A percentile compares a stretch with the other conserved stretches of the same genome.
phyloP scores from a whole-genome alignment of 2,329 filamentous ascomycete genomes.

The Rosellinia necatrix region DNA sequence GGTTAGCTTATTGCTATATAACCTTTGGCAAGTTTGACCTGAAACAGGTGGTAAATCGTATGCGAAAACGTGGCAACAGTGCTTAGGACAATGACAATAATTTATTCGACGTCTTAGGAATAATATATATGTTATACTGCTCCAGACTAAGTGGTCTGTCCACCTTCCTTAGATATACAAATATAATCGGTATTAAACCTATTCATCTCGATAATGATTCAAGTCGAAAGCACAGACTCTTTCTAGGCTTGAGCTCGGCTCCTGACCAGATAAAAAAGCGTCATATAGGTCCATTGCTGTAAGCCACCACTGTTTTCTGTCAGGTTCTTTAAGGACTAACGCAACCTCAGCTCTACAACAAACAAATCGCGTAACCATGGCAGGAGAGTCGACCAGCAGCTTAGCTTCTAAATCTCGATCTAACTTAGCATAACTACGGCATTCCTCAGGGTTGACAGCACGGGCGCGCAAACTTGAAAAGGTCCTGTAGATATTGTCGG shows the following conservation, averaged over 20 bases:
- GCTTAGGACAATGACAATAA: too few species aligned
- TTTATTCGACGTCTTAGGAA: too few species aligned
- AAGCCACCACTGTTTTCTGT: conserved; percentile 24
- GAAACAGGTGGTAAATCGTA: too few species aligned
- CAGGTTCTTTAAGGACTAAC: conserved; percentile 5
- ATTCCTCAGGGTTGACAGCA: not conserved
- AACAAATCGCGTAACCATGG: conserved; percentile 18
- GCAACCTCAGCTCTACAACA: conserved; percentile 24
- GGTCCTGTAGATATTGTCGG: conserved; percentile 13
- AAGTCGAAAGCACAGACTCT: conserved; percentile 25
- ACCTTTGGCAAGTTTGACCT: too few species aligned
- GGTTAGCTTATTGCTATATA: too few species aligned
- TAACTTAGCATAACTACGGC: not conserved
- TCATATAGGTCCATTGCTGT: conserved; percentile 24
- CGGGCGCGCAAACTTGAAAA: conserved; percentile 9
- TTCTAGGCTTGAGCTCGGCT: conserved; percentile 19
- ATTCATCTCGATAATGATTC: conserved; percentile 14
- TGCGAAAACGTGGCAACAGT: too few species aligned
- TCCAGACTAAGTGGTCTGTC: too few species aligned
- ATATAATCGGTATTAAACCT: too few species aligned
- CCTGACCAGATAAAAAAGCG: conserved; percentile 15
- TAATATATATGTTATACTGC: too few species aligned
- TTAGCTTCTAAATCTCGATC: conserved; percentile 12
- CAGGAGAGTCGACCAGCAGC: conserved; percentile 17
- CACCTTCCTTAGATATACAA: too few species aligned